Percentiles rank a stretch among this genome's conserved stretches.
Conservation (phyloP, 352 stramenopile genomes). For the Plasmopara muralis region DNA sequence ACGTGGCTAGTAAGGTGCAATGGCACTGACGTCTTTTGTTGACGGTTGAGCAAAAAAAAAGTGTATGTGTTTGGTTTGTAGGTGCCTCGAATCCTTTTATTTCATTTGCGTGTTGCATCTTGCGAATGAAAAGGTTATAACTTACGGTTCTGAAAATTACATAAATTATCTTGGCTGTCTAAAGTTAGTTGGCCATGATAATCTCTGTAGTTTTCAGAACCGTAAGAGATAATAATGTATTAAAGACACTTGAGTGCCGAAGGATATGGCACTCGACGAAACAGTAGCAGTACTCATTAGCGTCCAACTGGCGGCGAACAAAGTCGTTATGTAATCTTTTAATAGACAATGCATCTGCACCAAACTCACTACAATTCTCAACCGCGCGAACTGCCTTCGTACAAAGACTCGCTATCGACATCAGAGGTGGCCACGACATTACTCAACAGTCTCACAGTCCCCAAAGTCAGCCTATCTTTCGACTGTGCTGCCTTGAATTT, state of each 20-base stretch:
- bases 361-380: not conserved
- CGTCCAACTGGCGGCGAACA: too few relatives aligned
- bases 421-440: slow-evolving; percentile 19
- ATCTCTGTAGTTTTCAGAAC: slow-evolving; percentile 74
- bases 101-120: slow-evolving; percentile 99
- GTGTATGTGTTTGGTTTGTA: slow-evolving; percentile 13
- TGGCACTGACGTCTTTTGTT: not conserved
- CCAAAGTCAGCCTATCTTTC: slow-evolving; percentile 39
- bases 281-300: too few relatives aligned
- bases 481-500: slow-evolving; percentile 22
- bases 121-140: slow-evolving; percentile 98
- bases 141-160: too few relatives aligned
- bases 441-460: slow-evolving; percentile 41
- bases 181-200: slow-evolving; percentile 70
- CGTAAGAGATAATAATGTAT: slow-evolving; percentile 27
- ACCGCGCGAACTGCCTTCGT: not conserved
- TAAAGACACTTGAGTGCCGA: not conserved
- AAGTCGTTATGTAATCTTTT: not conserved
- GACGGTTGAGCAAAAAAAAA: not conserved
- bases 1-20: slow-evolving; percentile 76
- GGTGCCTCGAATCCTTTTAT: slow-evolving; percentile 95
- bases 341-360: not conserved
- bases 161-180: too few relatives aligned
- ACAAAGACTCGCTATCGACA: not conserved
- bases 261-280: too few relatives aligned